Evolutionary conservation across 352 stramenopile genomes (phyloP).

Genomic region (Phytopythium oedochilum): DNA sequence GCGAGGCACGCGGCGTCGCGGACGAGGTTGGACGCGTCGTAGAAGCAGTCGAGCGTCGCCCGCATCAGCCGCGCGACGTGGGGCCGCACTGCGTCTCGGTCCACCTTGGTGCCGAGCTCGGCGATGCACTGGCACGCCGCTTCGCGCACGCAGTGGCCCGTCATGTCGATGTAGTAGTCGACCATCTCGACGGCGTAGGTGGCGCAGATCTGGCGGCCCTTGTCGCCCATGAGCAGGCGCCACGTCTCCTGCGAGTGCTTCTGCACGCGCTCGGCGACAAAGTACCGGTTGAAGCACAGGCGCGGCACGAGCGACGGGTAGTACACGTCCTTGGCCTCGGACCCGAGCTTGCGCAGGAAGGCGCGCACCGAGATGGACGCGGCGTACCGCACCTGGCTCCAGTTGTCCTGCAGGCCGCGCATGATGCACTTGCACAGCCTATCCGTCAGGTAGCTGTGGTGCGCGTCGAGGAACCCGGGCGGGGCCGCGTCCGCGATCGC

Average conservation of each 20-base stretch:
- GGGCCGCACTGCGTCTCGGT: constrained; percentile 52
- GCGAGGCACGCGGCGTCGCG: constrained; percentile 93
- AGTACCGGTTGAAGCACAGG: constrained; percentile 97
- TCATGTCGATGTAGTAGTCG: constrained; percentile 95
- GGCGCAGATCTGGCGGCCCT: constrained; percentile 81
- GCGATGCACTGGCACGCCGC: constrained; percentile 94
- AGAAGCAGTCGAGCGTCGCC: constrained; percentile 93
- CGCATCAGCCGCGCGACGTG: constrained; percentile 72
- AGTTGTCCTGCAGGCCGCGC: constrained; percentile 93
- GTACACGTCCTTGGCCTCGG: constrained; percentile 49
- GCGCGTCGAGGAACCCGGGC: constrained; percentile 35
- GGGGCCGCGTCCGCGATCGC: constrained; percentile 47
- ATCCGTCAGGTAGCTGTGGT: constrained; percentile 36
- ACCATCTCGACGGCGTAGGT: constrained; percentile 88
- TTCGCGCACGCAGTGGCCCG: constrained; percentile 94
- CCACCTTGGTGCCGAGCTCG: constrained; percentile 91
- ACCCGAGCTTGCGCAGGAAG: constrained; percentile 81
- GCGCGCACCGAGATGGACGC: constrained; percentile 89
- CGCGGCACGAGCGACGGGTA: constrained; percentile 85
- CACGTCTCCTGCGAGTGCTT: constrained; percentile 96
- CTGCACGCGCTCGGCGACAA: constrained; percentile 95
- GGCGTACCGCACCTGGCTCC: constrained; percentile 96
- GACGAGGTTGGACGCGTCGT: constrained; percentile 96
- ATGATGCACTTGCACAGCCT: constrained; percentile 59
- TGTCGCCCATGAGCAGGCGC: constrained; percentile 84